Base-by-base conservation (phyloP, 1,139 yeast genomes). In the Pneumocystis carinii region DNA sequence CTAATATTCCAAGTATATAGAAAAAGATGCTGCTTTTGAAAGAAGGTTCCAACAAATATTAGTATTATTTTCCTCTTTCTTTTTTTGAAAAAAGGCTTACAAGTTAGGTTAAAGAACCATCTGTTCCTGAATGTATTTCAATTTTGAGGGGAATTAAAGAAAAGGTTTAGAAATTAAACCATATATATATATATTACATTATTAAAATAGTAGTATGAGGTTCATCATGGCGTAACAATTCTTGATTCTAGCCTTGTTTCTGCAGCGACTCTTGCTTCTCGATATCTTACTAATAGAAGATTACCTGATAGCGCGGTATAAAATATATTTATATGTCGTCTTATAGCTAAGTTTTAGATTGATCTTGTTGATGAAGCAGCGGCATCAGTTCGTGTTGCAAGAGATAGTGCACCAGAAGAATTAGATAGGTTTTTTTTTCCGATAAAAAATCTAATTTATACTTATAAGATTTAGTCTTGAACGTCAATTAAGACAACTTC, bases 1-100 rank as follows among this genome's bases (percentile, higher is more conserved):
- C 65, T 98, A 92, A 76, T 94, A 92, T 79, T 83, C 97, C 73
- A 86, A 90, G 73, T 84, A 85, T 72, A 86, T 92, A 67, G 89
- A 94, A 71, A 92, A 92, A 75, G 99, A 92, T 75, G 98, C 96
- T 73, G 98, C 99, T 0, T 90, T 92, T 74, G 99, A 92, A 75
- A 87, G 99, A 81, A 84, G 99, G 74, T 92, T 92, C 82, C 99
- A 92, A 76, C 90, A 89, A 74, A 48, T 48, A 48, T 24, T 48
- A 32, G 55, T 48, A 48, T 24, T 48, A 24, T n/a, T 2, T 24
- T 48, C 19, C 24, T 48, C 24, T 24, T 24, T 48, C 19, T 48
- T 48, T 48, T 24, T 24, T 1, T 24, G 24, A 24, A 48, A 24
- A 48, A 24, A 48, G 1, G 15, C 32, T 48, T 48, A 48, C 12